Conservation (phyloP, 768 basidiomycete genomes). For the Pisolithus sp. region DNA sequence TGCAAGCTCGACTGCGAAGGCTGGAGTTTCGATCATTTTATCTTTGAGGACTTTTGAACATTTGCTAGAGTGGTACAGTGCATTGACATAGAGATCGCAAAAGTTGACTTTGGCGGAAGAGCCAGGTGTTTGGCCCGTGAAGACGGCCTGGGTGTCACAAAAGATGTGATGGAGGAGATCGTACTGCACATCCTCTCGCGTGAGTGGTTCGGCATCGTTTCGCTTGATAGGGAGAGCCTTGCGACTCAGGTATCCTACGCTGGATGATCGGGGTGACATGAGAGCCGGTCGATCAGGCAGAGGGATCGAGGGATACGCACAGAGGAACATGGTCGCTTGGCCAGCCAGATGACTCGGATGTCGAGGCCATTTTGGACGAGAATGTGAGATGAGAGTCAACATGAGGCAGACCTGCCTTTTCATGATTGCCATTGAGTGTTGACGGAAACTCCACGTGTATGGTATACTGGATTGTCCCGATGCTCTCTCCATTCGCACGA, state of each 20-base stretch:
- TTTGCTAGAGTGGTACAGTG: conserved; percentile 72
- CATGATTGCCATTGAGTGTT: conserved; percentile 6
- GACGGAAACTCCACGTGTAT: conserved; percentile 32
- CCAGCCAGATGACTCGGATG: conserved; percentile 36
- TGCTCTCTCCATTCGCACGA: conserved; percentile 23
- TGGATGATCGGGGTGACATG: conserved; percentile 14
- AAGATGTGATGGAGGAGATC: conserved; percentile 81
- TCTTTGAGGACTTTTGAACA: conserved; percentile 85
- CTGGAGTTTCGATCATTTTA: conserved; percentile 78
- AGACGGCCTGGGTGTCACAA: conserved; percentile 57
- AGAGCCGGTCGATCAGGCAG: background rate
- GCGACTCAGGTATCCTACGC: conserved; percentile 56
- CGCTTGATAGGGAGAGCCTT: conserved; percentile 72
- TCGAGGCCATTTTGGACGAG: conserved; percentile 37
- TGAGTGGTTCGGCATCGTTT: conserved; percentile 76
- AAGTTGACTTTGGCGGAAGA: conserved; percentile 58
- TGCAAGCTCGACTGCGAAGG: conserved; percentile 71
- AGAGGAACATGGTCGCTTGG: conserved; percentile 47
- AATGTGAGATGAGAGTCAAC: conserved; percentile 24
- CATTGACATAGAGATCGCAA: conserved; percentile 76
- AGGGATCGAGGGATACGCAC: conserved; percentile 29
- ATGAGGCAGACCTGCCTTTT: conserved; percentile 25
- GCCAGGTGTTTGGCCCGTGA: conserved; percentile 58
- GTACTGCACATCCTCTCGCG: conserved; percentile 80
- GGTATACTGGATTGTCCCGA: background rate